A percentile compares a stretch with the other conserved stretches of the same genome.
Conservation (phyloP, 352 stramenopile genomes). For the Phytophthora melonis region DNA sequence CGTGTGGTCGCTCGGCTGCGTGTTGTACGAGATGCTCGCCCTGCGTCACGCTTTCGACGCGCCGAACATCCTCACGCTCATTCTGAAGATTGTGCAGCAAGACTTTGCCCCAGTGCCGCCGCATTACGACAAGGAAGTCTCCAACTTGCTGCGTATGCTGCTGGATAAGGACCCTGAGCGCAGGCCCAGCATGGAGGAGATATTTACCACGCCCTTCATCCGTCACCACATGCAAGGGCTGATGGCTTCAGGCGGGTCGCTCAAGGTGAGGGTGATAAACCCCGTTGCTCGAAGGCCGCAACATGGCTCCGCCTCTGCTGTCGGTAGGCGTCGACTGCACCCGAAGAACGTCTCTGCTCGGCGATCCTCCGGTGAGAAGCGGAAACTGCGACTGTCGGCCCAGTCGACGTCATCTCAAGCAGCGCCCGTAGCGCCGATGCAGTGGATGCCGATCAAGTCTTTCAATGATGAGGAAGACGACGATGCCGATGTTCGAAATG, state of each 20-base stretch:
- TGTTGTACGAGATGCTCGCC: slow-evolving; percentile 91
- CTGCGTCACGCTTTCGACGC: slow-evolving; percentile 89
- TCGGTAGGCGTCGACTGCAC: slow-evolving; percentile 49
- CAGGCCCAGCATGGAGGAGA: slow-evolving; percentile 78
- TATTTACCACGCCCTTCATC: slow-evolving; percentile 78
- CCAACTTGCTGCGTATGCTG: slow-evolving; percentile 56
- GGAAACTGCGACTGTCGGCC: slow-evolving; percentile 21
- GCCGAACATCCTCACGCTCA: slow-evolving; percentile 84
- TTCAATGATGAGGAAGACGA: slow-evolving; percentile 48
- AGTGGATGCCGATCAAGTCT: slow-evolving; percentile 58
- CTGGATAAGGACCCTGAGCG: slow-evolving; percentile 73
- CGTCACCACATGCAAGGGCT: slow-evolving; percentile 82
- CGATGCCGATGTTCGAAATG: slow-evolving; percentile 33
- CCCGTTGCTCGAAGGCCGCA: slow-evolving; percentile 45
- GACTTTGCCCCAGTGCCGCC: slow-evolving; percentile 66
- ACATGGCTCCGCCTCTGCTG: slow-evolving; percentile 31
- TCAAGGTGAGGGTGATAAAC: slow-evolving; percentile 53
- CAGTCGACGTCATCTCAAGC: slow-evolving; percentile 19
- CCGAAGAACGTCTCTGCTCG: slow-evolving; percentile 50
- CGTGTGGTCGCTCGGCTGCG: slow-evolving; percentile 93
- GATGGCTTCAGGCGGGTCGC: slow-evolving; percentile 61
- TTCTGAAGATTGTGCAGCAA: slow-evolving; percentile 88
- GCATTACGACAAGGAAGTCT: slow-evolving; percentile 72
- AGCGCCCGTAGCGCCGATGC: slow-evolving; percentile 30
- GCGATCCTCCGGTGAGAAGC: slow-evolving; percentile 51